A percentile compares a stretch with the other conserved stretches of the same genome.
Conservation (phyloP, 441 rosid species). For the Jatropha podagrica region DNA sequence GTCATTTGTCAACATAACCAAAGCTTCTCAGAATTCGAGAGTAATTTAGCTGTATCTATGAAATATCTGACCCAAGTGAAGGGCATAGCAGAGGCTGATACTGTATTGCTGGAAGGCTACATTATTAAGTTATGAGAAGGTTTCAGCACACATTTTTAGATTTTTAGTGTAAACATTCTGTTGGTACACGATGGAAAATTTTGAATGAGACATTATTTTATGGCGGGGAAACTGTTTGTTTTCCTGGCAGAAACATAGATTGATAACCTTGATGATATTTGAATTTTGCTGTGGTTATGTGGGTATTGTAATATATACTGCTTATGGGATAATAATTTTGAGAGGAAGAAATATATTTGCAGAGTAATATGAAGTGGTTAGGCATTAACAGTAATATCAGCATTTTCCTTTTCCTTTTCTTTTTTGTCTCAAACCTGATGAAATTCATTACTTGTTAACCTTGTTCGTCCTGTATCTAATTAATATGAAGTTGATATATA, state of each 20-base stretch:
- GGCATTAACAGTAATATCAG: background rate
- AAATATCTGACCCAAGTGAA: slow-evolving; percentile 11
- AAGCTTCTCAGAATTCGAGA: slow-evolving; percentile 3
- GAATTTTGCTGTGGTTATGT: slow-evolving; percentile 14
- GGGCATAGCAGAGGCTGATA: slow-evolving; percentile 3
- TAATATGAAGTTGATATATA: too few relatives aligned
- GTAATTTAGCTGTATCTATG: slow-evolving; percentile 12
- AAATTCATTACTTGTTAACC: too few relatives aligned
- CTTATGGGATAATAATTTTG: background rate
- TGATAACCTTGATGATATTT: slow-evolving; percentile 17
- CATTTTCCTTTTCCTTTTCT: background rate
- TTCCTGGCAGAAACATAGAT: slow-evolving; percentile 13
- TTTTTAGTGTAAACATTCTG: background rate
- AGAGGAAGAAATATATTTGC: background rate
- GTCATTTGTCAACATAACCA: background rate
- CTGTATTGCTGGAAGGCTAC: background rate
- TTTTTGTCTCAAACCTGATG: too few relatives aligned
- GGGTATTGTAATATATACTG: background rate
- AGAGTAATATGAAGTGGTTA: background rate
- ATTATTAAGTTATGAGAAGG: background rate
- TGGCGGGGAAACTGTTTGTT: background rate
- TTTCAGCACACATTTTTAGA: background rate
- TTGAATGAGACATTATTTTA: background rate
- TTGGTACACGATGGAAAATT: slow-evolving; percentile 13
- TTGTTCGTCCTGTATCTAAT: too few relatives aligned